A percentile compares a stretch with the other conserved stretches of the same genome.
phyloP scores from a whole-genome alignment of 169 alveolate genomes.

The Eimeria praecox region DNA sequence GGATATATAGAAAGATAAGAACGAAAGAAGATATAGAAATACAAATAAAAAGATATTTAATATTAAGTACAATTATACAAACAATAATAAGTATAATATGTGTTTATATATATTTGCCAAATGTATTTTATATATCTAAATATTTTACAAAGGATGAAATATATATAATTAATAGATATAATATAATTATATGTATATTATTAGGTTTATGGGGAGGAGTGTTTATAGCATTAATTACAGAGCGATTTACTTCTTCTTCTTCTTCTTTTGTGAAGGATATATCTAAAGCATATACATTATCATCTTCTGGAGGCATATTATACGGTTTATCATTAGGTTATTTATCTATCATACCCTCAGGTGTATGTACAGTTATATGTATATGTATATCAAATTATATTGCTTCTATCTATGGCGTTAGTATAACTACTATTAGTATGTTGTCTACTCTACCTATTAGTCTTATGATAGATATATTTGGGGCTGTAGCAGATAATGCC shows the following conservation, averaged over 20 bases:
- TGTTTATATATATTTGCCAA: no score
- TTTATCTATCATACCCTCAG: slow-evolving; percentile 92
- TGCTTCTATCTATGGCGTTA: slow-evolving; percentile 92
- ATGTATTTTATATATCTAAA: no score
- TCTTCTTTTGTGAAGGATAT: slow-evolving; percentile 93
- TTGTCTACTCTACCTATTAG: slow-evolving; percentile 92
- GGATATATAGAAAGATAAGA: no score
- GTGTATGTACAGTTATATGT: slow-evolving; percentile 89
- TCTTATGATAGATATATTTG: slow-evolving; percentile 94
- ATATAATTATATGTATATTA: slow-evolving; percentile 86
- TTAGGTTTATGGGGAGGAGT: slow-evolving; percentile 92
- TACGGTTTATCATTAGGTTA: slow-evolving; percentile 94
- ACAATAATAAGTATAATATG: no score
- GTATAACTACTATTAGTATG: slow-evolving; percentile 95
- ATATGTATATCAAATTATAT: slow-evolving; percentile 89
- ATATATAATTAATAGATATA: neutral
- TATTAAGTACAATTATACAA: no score
- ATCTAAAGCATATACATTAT: slow-evolving; percentile 89
- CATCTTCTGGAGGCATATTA: slow-evolving; percentile 93
- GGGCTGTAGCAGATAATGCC: slow-evolving; percentile 96
- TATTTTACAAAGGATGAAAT: no score
- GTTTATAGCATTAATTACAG: slow-evolving; percentile 91
- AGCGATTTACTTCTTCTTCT: slow-evolving; percentile 92
- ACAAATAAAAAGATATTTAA: no score
- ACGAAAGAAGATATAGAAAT: no score